Percentiles rank a stretch among this genome's conserved stretches.
These are phyloP conservation scores for Thinopyrum elongatum DNA, from an alignment of 176 grass and related monocot species.

Conservation along the genomic window DNA sequence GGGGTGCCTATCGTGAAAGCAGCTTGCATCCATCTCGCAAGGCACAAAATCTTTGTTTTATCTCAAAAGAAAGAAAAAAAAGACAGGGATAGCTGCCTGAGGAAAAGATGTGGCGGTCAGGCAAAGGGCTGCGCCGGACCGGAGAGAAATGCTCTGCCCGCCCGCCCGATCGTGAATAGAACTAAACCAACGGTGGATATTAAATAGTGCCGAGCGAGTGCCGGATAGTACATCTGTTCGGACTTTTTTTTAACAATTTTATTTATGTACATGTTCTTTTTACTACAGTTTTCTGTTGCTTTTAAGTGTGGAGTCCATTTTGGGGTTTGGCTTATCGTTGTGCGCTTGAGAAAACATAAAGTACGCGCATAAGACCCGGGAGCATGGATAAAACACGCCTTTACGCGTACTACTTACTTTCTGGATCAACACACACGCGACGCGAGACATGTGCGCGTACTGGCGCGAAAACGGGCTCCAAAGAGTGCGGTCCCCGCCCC, in stretches of 20 bases:
- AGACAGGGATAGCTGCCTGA: not conserved
- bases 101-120: not conserved
- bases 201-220: not conserved
- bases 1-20: slow-evolving; percentile 12
- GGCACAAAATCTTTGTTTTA: slow-evolving; percentile 16
- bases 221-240: not conserved
- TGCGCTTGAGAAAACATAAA: not conserved
- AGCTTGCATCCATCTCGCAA: slow-evolving; percentile 24
- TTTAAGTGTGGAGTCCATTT: not conserved
- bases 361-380: not conserved
- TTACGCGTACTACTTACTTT: not conserved
- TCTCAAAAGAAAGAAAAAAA: not conserved
- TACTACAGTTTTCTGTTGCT: not conserved
- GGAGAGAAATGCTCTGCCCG: not conserved
- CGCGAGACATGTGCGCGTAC: not conserved
- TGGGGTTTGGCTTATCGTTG: not conserved
- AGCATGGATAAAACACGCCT: not conserved
- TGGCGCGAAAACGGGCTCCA: not conserved
- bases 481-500: not conserved
- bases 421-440: not conserved
- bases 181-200: not conserved
- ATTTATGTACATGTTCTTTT: too few relatives aligned
- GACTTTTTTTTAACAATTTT: not conserved
- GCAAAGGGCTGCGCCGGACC: not conserved
- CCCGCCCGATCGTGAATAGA: not conserved